These are phyloP conservation scores for Aspergillus sclerotiicarbonarius DNA, from an alignment of 495 filamentous ascomycete species.

Conservation along the genomic window DNA sequence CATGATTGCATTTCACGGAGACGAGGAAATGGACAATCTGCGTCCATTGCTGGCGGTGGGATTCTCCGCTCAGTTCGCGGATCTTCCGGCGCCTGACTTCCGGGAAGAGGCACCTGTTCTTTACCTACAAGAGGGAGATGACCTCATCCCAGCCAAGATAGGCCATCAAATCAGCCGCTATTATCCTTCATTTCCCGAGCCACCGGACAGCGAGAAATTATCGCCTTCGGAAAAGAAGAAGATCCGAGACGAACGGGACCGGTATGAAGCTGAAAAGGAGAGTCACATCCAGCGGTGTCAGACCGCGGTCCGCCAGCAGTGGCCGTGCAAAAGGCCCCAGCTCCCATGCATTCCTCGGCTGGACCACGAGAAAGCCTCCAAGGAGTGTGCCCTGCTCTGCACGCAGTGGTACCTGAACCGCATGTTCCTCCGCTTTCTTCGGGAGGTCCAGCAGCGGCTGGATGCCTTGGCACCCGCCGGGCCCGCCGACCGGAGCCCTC, in stretches of 20 bases:
- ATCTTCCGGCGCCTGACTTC: slow-evolving; percentile 5
- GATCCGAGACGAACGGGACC: neutral
- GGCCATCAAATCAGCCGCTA: too few relatives aligned
- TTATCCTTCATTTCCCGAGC: too few relatives aligned
- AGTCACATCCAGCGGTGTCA: neutral
- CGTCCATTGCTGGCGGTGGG: slow-evolving; percentile 13
- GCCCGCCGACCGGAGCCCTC: neutral
- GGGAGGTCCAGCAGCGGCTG: slow-evolving; percentile 4
- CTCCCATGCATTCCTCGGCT: neutral
- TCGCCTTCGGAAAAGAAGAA: neutral
- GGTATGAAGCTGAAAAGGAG: slow-evolving; percentile 4
- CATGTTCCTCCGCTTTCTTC: slow-evolving; percentile 13
- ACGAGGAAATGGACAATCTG: slow-evolving; percentile 5
- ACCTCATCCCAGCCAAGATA: neutral
- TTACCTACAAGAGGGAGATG: neutral
- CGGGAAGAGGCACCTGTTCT: neutral
- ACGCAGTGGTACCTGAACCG: slow-evolving; percentile 9
- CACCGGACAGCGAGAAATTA: too few relatives aligned
- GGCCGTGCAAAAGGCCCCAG: slow-evolving; percentile 16
- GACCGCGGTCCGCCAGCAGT: neutral
- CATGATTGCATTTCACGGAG: slow-evolving; percentile 10
- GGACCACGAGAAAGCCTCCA: neutral
- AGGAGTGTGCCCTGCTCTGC: slow-evolving; percentile 7
- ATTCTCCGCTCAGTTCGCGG: slow-evolving; percentile 10
- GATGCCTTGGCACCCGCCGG: neutral